These are phyloP conservation scores for Gillenia trifoliata DNA, from an alignment of 306 rosid species.

Conservation along the genomic window DNA sequence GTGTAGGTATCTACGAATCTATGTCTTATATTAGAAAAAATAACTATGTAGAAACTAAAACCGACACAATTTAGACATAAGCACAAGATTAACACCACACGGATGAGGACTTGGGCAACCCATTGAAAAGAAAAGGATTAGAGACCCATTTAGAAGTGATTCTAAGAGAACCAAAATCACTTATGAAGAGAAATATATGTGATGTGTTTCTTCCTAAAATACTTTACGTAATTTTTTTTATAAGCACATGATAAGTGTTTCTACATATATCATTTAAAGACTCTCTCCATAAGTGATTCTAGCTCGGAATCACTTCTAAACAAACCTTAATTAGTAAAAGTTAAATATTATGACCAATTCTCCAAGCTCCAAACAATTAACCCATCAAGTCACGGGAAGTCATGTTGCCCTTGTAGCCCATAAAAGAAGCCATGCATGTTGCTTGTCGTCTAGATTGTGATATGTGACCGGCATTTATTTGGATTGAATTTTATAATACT, in stretches of 20 bases:
- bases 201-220: too few species aligned
- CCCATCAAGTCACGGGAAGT: neutral
- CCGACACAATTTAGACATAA: neutral
- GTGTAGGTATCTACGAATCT: too few species aligned
- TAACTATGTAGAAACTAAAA: neutral
- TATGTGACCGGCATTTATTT: neutral
- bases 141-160: too few species aligned
- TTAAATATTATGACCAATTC: neutral
- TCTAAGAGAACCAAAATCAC: too few species aligned
- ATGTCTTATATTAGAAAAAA: too few species aligned
- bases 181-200: too few species aligned
- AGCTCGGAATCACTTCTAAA: too few species aligned
- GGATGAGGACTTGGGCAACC: neutral
- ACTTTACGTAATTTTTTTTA: too few species aligned
- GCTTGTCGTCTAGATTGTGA: slow-evolving; percentile 7
- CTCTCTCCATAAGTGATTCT: too few species aligned
- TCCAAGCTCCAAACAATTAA: neutral
- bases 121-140: neutral
- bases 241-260: too few species aligned
- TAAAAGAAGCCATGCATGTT: slow-evolving; percentile 3
- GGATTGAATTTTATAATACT: neutral
- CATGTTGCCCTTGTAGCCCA: neutral
- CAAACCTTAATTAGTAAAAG: too few species aligned
- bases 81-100: neutral
- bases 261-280: too few species aligned